Percentiles rank a stretch among this genome's conserved stretches.
phyloP scores from a whole-genome alignment of 495 filamentous ascomycete species.

The Xylaria intraflava region DNA sequence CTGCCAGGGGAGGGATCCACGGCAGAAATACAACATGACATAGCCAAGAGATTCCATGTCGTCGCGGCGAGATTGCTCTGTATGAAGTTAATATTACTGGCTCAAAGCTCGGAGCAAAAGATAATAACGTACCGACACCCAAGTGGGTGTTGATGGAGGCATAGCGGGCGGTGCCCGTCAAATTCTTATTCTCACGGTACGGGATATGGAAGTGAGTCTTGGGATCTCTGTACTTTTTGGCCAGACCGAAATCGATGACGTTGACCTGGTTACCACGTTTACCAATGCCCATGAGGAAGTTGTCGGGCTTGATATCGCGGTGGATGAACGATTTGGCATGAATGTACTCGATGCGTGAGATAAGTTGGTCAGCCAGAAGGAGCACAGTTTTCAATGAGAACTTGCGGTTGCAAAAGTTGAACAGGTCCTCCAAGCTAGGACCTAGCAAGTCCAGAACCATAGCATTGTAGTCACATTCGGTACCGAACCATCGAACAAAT shows the following conservation, averaged over 20 bases:
- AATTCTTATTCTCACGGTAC: slow-evolving; percentile 99
- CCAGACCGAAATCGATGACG: slow-evolving; percentile 98
- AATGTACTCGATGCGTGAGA: slow-evolving; percentile 99
- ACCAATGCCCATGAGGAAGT: slow-evolving; percentile 99
- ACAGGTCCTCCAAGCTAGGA: slow-evolving; percentile 97
- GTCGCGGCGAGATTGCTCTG: slow-evolving; percentile 97
- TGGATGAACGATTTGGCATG: slow-evolving; percentile 99
- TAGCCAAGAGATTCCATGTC: slow-evolving; percentile 99
- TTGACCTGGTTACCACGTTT: slow-evolving; percentile 99
- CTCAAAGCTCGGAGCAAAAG: not conserved
- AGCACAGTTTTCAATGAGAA: slow-evolving; percentile 99
- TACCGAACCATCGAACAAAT: slow-evolving; percentile 99
- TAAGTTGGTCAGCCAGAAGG: slow-evolving; percentile 95
- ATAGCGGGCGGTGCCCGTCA: slow-evolving; percentile 98
- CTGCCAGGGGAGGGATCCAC: slow-evolving; percentile 98
- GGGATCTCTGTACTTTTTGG: slow-evolving; percentile 99
- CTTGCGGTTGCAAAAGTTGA: slow-evolving; percentile 99
- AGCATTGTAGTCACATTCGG: slow-evolving; percentile 99
- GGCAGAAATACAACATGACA: slow-evolving; percentile 99
- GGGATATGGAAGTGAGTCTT: slow-evolving; percentile 99
- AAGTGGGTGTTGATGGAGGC: slow-evolving; percentile 99
- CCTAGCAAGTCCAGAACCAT: slow-evolving; percentile 99
- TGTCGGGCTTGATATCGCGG: slow-evolving; percentile 99
- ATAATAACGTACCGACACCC: slow-evolving; percentile 61
- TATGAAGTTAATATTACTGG: slow-evolving; percentile 24